Evolutionary conservation across 1,139 yeast genomes (phyloP).

Genomic region (Pichia sp.): DNA sequence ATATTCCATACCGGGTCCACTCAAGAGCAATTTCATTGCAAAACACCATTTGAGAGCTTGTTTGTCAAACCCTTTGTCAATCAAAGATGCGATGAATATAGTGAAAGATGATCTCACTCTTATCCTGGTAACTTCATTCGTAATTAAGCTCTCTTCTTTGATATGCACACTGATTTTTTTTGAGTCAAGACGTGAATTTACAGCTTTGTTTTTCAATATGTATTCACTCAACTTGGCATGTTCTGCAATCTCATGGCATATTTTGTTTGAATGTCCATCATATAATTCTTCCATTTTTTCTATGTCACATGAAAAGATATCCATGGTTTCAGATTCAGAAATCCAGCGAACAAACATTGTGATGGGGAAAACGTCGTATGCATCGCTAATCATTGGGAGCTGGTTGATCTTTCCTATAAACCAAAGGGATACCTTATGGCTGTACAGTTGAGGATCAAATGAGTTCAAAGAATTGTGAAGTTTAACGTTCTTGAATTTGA

Average conservation of each 20-base stretch:
- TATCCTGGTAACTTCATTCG: background rate
- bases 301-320: background rate
- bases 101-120: background rate
- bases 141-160: background rate
- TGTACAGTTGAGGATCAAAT: slow-evolving; percentile 18
- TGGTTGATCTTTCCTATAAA: slow-evolving; percentile 42
- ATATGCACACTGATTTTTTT: background rate
- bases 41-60: slow-evolving; percentile 7
- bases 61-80: background rate
- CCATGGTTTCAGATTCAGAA: slow-evolving; percentile 28
- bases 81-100: background rate
- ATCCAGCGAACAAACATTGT: slow-evolving; percentile 45
- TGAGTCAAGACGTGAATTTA: background rate
- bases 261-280: slow-evolving; percentile 9
- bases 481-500: slow-evolving; percentile 29
- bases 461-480: slow-evolving; percentile 17
- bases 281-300: slow-evolving; percentile 10
- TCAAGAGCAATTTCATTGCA: background rate
- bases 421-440: slow-evolving; percentile 45
- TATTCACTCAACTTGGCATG: slow-evolving; percentile 41
- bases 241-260: slow-evolving; percentile 38
- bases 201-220: slow-evolving; percentile 1
- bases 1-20: background rate
- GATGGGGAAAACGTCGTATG: slow-evolving; percentile 28
- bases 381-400: slow-evolving; percentile 11